A percentile compares a stretch with the other conserved stretches of the same genome.
Evolutionary conservation across 2,329 filamentous ascomycete genomes (phyloP).

Genomic region (Chrysoporthe cubensis): DNA sequence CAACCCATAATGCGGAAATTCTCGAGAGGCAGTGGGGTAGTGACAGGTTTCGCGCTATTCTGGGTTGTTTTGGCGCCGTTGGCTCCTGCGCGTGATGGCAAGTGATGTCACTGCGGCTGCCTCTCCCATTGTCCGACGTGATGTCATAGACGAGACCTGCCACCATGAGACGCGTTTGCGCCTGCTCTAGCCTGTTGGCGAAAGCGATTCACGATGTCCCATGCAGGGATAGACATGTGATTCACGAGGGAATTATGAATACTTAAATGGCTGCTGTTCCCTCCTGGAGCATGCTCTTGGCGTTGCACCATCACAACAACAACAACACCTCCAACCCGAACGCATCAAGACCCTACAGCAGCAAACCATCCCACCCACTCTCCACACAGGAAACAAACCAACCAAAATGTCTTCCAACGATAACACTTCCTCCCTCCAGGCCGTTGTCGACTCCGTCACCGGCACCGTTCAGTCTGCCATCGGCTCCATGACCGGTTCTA

Average conservation of each 20-base stretch:
- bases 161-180: not conserved
- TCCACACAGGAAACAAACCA: constrained; percentile 28
- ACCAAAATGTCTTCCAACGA: constrained; percentile 47
- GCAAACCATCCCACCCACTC: constrained; percentile 34
- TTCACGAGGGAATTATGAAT: not conserved
- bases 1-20: not conserved
- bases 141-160: constrained; percentile 8
- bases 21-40: too few species aligned
- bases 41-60: not conserved
- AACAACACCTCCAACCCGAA: not conserved
- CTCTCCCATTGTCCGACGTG: constrained; percentile 6
- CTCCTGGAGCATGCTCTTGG: not conserved
- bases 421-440: constrained; percentile 76
- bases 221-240: constrained; percentile 1
- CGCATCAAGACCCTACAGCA: not conserved
- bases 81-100: not conserved
- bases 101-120: constrained; percentile 9
- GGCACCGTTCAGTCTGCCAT: constrained; percentile 74
- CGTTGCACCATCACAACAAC: constrained; percentile 1
- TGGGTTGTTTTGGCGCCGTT: not conserved
- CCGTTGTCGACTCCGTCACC: constrained; percentile 73
- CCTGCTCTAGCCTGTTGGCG: not conserved
- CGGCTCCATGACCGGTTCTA: constrained; percentile 74
- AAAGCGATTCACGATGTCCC: not conserved
- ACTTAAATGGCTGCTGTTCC: constrained; percentile 9